A percentile compares a stretch with the other conserved stretches of the same genome.
phyloP scores from a whole-genome alignment of 192 early-diverging fungal species.

The Backusella liffmaniae region DNA sequence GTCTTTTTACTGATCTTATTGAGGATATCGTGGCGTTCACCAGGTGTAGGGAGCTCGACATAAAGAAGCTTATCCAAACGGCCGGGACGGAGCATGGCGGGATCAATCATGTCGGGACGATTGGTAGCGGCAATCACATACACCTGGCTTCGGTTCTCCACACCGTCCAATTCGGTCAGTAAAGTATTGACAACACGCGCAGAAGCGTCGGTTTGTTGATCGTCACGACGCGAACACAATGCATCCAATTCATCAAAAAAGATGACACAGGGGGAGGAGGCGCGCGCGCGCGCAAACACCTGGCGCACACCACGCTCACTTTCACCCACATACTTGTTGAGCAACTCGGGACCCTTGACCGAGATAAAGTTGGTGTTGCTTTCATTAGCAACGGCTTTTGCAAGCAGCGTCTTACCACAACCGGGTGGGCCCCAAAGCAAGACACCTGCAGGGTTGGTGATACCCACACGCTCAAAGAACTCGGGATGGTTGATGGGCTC shows the following conservation, averaged over 20 bases:
- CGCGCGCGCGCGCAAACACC: constrained; percentile 91
- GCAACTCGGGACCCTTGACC: constrained; percentile 95
- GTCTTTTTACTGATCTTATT: constrained; percentile 76
- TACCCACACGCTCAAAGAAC: constrained; percentile 85
- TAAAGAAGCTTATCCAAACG: constrained; percentile 97
- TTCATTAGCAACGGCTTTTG: constrained; percentile 98
- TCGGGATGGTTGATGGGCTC: constrained; percentile 94
- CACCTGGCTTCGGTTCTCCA: constrained; percentile 83
- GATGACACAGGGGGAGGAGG: constrained; percentile 93
- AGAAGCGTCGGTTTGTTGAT: constrained; percentile 83
- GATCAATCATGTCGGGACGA: constrained; percentile 86
- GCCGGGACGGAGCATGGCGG: constrained; percentile 97
- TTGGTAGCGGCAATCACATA: constrained; percentile 99
- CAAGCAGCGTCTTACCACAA: constrained; percentile 96
- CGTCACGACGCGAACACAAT: constrained; percentile 86
- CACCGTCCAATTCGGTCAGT: constrained; percentile 95
- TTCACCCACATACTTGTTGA: constrained; percentile 99
- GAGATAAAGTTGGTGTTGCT: constrained; percentile 97
- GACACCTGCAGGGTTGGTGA: constrained; percentile 89
- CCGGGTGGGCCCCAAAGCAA: constrained; percentile 97
- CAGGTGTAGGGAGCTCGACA: constrained; percentile 84
- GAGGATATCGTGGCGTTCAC: constrained; percentile 84
- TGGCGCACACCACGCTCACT: constrained; percentile 94
- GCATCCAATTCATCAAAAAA: constrained; percentile 99
- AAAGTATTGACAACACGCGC: constrained; percentile 97